Conservation (phyloP, 1,284 basidiomycete species). For the Sporisorium exsertum region DNA sequence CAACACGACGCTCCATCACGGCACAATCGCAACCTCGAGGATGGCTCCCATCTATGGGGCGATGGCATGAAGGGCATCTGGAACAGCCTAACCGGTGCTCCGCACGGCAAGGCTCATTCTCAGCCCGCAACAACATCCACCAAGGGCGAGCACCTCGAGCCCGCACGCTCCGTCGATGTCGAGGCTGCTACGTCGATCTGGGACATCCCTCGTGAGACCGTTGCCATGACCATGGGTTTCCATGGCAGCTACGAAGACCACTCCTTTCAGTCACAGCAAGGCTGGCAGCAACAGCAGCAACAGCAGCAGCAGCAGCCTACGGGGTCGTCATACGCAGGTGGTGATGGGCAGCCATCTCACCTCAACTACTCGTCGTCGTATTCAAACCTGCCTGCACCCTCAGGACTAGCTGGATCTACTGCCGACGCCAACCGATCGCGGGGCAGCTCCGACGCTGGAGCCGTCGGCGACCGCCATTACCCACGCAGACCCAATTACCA, state of each 20-base stretch:
- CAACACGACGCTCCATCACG: conserved; percentile 14
- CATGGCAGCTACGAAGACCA: conserved; percentile 40
- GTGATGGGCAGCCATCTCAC: conserved; percentile 16
- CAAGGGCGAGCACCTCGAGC: conserved; percentile 37
- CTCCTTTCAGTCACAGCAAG: conserved; percentile 24
- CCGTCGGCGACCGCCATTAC: conserved; percentile 23
- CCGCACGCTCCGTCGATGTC: conserved; percentile 41
- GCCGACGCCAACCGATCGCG: conserved; percentile 26
- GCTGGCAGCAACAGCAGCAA: conserved; percentile 35
- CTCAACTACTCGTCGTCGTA: conserved; percentile 25
- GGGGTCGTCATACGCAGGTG: conserved; percentile 8
- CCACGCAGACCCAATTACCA: conserved; percentile 30
- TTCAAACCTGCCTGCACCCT: conserved; percentile 30
- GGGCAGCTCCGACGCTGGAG: conserved; percentile 15
- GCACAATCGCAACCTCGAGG: conserved; percentile 27
- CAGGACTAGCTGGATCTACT: conserved; percentile 32
- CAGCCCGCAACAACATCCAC: neutral
- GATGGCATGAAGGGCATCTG: conserved; percentile 53
- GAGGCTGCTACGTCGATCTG: conserved; percentile 48
- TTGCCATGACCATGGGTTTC: conserved; percentile 53
- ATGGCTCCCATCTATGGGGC: conserved; percentile 44
- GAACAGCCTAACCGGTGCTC: conserved; percentile 47
- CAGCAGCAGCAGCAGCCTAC: conserved; percentile 10
- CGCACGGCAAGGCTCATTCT: conserved; percentile 32
- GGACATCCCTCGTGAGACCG: conserved; percentile 46